These are phyloP conservation scores for Ceratobasidium sp. DNA, from an alignment of 1,284 basidiomycete genomes.

Conservation along the genomic window DNA sequence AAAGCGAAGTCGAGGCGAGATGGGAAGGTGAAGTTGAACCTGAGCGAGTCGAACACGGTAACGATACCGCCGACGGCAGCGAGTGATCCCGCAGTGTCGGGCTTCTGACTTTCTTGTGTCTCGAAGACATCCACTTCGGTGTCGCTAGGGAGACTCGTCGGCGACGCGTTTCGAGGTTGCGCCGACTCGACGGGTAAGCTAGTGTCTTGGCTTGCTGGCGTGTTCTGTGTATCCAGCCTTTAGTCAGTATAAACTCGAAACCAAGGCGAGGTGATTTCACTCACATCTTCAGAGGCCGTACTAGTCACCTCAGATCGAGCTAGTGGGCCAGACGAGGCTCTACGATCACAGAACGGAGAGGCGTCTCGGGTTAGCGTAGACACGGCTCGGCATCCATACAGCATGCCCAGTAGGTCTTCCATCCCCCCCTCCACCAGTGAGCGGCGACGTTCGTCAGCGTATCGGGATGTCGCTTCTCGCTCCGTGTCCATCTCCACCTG, in stretches of 20 bases:
- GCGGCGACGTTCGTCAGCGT: background rate
- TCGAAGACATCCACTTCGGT: background rate
- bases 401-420: conserved; percentile 4
- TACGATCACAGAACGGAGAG: background rate
- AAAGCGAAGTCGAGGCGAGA: conserved; percentile 46
- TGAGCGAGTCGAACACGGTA: conserved; percentile 38
- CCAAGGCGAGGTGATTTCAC: background rate
- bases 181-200: no score
- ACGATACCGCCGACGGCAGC: conserved; percentile 41
- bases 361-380: background rate
- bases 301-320: background rate
- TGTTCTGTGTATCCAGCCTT: background rate
- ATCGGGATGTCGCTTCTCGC: background rate
- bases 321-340: background rate
- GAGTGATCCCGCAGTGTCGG: conserved; percentile 35
- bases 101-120: background rate
- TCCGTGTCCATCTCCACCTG: background rate
- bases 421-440: background rate
- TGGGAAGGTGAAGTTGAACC: conserved; percentile 47
- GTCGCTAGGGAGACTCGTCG: background rate
- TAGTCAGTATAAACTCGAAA: background rate
- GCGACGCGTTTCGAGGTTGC: no score
- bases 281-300: background rate
- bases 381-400: background rate
- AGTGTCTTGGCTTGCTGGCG: background rate